Conservation (phyloP, 257 asterid species). For the Thymus quinquecostatus region DNA sequence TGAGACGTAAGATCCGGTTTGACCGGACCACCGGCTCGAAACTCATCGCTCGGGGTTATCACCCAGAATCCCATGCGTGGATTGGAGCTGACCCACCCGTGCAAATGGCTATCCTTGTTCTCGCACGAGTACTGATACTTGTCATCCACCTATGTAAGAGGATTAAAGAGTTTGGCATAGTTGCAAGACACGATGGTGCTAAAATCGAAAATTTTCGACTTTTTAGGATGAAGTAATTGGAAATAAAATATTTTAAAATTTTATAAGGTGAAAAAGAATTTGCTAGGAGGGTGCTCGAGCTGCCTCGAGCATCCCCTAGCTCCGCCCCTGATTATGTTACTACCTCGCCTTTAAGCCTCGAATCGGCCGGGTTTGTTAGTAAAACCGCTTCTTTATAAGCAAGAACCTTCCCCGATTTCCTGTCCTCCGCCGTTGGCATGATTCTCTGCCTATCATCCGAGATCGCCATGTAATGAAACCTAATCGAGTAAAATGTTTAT, state of each 20-base stretch:
- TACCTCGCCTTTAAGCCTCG: slow-evolving; percentile 47
- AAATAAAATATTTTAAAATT: no score
- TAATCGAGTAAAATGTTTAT: slow-evolving; percentile 9
- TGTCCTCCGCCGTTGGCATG: slow-evolving; percentile 66
- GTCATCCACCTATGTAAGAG: slow-evolving; percentile 40
- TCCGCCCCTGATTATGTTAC: no score
- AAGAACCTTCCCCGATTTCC: slow-evolving; percentile 47
- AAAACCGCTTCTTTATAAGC: slow-evolving; percentile 68
- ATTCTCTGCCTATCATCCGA: slow-evolving; percentile 60
- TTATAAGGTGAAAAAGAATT: no score
- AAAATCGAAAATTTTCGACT: no score
- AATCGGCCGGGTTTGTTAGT: slow-evolving; percentile 45
- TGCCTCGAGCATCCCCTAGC: no score
- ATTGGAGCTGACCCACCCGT: slow-evolving; percentile 60
- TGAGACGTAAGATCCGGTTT: slow-evolving; percentile 69
- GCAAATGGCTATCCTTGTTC: slow-evolving; percentile 49
- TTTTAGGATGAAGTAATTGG: no score
- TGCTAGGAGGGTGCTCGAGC: no score
- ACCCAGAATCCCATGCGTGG: slow-evolving; percentile 64
- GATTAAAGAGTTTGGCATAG: no score
- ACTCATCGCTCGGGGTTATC: slow-evolving; percentile 69
- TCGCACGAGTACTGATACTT: slow-evolving; percentile 62
- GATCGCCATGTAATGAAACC: slow-evolving; percentile 76
- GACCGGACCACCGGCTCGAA: slow-evolving; percentile 60
- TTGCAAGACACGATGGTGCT: no score